Base-by-base conservation (phyloP, 2,329 filamentous ascomycete species). In the Incumbomyces delicatus region DNA sequence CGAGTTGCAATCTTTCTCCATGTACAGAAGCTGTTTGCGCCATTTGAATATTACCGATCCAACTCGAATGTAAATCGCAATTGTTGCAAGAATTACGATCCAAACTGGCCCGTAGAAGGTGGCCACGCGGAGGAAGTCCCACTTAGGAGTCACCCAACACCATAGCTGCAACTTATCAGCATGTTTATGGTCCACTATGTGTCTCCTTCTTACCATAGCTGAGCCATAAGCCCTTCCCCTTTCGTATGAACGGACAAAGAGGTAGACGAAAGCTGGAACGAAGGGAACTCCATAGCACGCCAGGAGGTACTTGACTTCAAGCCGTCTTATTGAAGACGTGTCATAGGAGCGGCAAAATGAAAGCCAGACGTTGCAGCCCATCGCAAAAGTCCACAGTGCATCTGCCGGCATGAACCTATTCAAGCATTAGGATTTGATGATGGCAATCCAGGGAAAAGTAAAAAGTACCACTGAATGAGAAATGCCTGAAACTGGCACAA, bases 301-400 rank as follows among this genome's bases (percentile, higher is more conserved):
- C 1, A 81, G 29, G 1, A 87, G 61, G 53, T 92, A 92, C 48
- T 75, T 80, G 38, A 81, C 75, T 60, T 92, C 87, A 60, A 90
- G 73, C 37, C 65, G 71, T 10, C 78, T 78, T 12, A 92, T 67
- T 44, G 76, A 73, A 3, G 72, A 65, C 1, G 80, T 77, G 49
- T 83, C 78, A 55, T 81, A 89, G 52, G 83, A 84, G 57, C 72
- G 73, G 63, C 87, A 88, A 59, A 92, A 87, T 0, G 85, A 88
- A 12, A 90, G 66, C 61, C 87, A 87, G 43, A 92, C 86, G 60
- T 92, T 94, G 55, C 81, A 73, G 1, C 86, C 85, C 86, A 94
- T 92, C 45, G 83, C 80, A 49, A 89, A 71, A 1, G 83, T 85
- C 85, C 82, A 89, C 38, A 83, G 71, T 1, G 82, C 79, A 66